phyloP scores from a whole-genome alignment of 495 filamentous ascomycete species.

The Xylaria bambusicola region DNA sequence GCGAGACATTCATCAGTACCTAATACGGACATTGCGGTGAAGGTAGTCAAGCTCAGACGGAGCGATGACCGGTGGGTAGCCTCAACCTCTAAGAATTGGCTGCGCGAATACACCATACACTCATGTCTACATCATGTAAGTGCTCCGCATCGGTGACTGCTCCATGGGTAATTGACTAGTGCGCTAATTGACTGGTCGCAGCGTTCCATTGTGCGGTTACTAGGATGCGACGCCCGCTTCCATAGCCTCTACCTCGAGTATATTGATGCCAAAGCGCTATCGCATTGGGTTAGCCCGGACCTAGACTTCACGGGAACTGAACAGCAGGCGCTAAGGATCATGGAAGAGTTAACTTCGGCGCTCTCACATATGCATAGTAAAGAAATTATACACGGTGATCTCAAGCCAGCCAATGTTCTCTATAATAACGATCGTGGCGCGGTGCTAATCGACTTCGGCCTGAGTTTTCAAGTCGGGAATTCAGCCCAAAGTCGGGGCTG shows the following conservation, averaged over 20 bases:
- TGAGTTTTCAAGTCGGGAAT: not conserved
- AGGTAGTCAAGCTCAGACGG: not conserved
- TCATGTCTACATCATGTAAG: not conserved
- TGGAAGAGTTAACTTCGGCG: conserved; percentile 1
- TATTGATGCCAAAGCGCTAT: not conserved
- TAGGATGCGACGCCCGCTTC: conserved; percentile 10
- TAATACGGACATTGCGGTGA: not conserved
- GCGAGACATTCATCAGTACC: not conserved
- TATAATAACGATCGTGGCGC: not conserved
- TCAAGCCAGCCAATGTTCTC: conserved; percentile 11
- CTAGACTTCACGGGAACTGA: not conserved
- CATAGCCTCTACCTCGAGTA: conserved; percentile 2
- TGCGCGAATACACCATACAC: not conserved
- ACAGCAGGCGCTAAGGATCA: not conserved
- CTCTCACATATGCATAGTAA: not conserved
- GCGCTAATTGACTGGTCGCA: not conserved
- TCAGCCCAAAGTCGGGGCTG: not conserved
- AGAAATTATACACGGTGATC: not conserved
- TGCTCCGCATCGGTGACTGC: not conserved
- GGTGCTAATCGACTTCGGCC: conserved; percentile 1
- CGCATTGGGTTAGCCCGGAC: not conserved
- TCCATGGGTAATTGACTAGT: not conserved
- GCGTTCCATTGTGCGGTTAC: not conserved
- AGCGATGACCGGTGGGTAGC: not conserved
- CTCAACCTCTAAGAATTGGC: not conserved